A percentile compares a stretch with the other conserved stretches of the same genome.
phyloP scores from a whole-genome alignment of 2,329 filamentous ascomycete genomes.

The Leptoxyphium fumago region DNA sequence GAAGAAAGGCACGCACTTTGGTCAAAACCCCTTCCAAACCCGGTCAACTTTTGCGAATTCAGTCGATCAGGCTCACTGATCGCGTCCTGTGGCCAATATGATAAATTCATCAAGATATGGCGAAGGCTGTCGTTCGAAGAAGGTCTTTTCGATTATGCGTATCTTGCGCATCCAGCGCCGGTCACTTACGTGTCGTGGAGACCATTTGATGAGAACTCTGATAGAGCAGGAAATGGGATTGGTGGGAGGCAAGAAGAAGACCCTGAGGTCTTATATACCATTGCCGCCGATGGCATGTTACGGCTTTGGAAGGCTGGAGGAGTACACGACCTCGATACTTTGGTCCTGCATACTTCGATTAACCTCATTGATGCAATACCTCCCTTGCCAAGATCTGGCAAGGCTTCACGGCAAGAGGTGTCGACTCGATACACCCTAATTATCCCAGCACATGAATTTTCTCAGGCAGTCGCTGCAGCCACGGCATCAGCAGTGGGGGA shows the following conservation, averaged over 20 bases:
- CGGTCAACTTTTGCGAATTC: constrained; percentile 58
- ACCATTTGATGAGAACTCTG: constrained; percentile 47
- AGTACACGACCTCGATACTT: constrained; percentile 51
- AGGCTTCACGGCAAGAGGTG: constrained; percentile 24
- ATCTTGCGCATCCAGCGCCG: constrained; percentile 67
- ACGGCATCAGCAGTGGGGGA: constrained; percentile 40
- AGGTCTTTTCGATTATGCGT: constrained; percentile 77
- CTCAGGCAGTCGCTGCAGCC: constrained; percentile 45
- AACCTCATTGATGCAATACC: constrained; percentile 57
- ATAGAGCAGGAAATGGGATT: constrained; percentile 24
- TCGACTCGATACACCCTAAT: constrained; percentile 58
- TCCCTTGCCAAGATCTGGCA: constrained; percentile 18
- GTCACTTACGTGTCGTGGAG: constrained; percentile 82
- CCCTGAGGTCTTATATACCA: constrained; percentile 81
- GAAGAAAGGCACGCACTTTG: constrained; percentile 43
- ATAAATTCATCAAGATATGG: constrained; percentile 86
- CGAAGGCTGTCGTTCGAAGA: constrained; percentile 74
- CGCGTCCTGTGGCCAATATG: constrained; percentile 63
- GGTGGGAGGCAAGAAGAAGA: constrained; percentile 17
- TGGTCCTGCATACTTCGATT: constrained; percentile 69
- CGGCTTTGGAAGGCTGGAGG: constrained; percentile 75
- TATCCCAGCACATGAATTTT: constrained; percentile 68
- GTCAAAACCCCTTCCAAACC: constrained; percentile 58
- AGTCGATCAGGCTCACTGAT: constrained; percentile 82
- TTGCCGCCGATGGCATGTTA: constrained; percentile 65